Evolutionary conservation across 116 monocot species (phyloP), one percentile per base, ranked within the genome.

Genomic region (Papilionanthe hybrid): DNA sequence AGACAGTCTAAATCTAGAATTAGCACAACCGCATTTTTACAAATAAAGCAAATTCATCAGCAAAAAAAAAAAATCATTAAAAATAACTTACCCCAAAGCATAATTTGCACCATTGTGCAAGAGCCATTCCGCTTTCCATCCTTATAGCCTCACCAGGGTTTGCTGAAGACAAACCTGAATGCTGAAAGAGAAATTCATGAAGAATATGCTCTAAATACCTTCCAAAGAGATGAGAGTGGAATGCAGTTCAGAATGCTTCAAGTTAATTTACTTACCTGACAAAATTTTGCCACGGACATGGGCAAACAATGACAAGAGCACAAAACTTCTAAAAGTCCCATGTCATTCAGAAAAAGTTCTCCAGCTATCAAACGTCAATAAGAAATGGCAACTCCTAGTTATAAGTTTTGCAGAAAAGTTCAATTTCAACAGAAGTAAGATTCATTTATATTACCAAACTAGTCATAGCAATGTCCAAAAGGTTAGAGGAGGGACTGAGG

Each of bases 201-300:
- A 15, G 42, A 43, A 73, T 73, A 43, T 73, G 73, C n/a, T 29
- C 18, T 15, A 1, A 1, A 73, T n/a, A 72, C 5, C 5, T 72
- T 15, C 5, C 19, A 1, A 42, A 1, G 20, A 43, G 20, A 72
- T 72, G n/a, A n/a, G 20, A 1, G 32, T 71, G 37, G 12, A 20
- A 42, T 82, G 44, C 29, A 49, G 50, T 47, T 18, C 43, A 67
- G 63, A 30, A 32, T 27, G 30, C 20, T 48, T 82, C 42, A 18
- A 45, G 20, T 55, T 13, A 73, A 43, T 73, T 15, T 44, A 10
- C 19, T 42, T 92, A 94, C 96, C 96, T 94, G 89, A 84, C 92
- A 96, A 86, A 96, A 96, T 79, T 92, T 89, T 29, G 89, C 90
- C 47, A 94, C 84, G 55, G 96, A 90, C 96, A 96, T 96, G 48